A percentile compares a stretch with the other conserved stretches of the same genome.
Evolutionary conservation across 2,329 filamentous ascomycete species (phyloP).

Genomic region (Cryphonectria carpinicola): DNA sequence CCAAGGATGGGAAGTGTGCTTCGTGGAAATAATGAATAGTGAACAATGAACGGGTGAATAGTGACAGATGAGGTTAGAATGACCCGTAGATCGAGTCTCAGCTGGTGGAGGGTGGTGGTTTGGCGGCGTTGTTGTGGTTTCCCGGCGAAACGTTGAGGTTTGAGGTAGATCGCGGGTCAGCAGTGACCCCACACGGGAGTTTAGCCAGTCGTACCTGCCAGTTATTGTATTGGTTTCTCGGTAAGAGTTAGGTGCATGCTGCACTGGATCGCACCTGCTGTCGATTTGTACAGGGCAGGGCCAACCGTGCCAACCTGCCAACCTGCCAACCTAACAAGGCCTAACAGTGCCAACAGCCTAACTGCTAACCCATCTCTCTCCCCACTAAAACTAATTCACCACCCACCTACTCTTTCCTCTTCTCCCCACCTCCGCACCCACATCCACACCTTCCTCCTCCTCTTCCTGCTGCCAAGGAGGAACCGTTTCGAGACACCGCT

Average conservation of each 20-base stretch:
- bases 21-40: neutral
- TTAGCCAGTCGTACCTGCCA: neutral
- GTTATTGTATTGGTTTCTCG: neutral
- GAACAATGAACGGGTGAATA: neutral
- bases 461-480: neutral
- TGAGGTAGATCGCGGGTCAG: conserved; percentile 1
- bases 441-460: neutral
- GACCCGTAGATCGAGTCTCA: neutral
- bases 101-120: neutral
- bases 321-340: too few species aligned
- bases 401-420: neutral
- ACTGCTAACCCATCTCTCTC: neutral
- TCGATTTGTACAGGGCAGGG: neutral
- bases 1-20: neutral
- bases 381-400: neutral
- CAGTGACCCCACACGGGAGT: conserved; percentile 3
- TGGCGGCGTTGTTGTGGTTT: neutral
- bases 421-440: neutral
- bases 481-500: neutral
- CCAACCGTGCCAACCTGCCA: too few species aligned
- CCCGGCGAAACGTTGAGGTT: neutral
- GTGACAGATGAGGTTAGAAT: neutral
- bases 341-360: neutral
- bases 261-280: too few species aligned
- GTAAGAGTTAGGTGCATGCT: neutral